Evolutionary conservation across 176 grass and related monocot species (phyloP).

Genomic region (Pontederia paniculata): DNA sequence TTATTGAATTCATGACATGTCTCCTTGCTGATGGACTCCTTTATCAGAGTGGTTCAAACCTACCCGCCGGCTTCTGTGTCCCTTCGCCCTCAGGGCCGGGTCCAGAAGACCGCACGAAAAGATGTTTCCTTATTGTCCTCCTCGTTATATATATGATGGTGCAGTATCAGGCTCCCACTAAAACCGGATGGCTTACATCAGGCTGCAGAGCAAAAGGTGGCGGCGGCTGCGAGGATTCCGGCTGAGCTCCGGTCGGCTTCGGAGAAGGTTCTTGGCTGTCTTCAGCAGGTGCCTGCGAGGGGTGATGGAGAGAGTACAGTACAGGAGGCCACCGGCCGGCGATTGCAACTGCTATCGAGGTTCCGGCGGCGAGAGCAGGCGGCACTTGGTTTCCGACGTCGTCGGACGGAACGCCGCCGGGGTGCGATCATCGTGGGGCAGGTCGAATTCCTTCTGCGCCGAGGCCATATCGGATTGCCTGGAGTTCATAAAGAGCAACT

Average conservation of each 20-base stretch:
- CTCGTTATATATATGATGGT: not conserved
- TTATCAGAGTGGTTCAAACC: no score
- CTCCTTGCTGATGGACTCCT: no score
- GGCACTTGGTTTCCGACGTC: no score
- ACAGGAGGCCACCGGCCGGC: not conserved
- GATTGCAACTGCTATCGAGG: no score
- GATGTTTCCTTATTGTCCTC: not conserved
- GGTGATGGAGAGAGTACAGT: not conserved
- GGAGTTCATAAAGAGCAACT: conserved; percentile 8
- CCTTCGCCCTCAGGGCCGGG: no score
- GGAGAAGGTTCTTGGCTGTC: not conserved
- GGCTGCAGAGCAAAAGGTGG: not conserved
- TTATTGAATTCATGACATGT: no score
- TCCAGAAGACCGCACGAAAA: no score
- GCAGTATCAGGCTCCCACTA: not conserved
- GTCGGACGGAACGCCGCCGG: no score
- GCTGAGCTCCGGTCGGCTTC: not conserved
- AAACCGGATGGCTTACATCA: not conserved
- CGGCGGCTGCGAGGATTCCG: not conserved
- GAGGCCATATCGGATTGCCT: conserved; percentile 9
- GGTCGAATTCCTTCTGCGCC: conserved; percentile 9
- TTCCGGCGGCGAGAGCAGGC: no score
- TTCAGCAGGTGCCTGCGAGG: not conserved
- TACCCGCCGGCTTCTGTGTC: no score
- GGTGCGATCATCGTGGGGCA: not conserved